Evolutionary conservation across 176 grass and related monocot genomes (phyloP), one percentile per base, ranked within the genome.

Genomic region (Oryza rufipogon): DNA sequence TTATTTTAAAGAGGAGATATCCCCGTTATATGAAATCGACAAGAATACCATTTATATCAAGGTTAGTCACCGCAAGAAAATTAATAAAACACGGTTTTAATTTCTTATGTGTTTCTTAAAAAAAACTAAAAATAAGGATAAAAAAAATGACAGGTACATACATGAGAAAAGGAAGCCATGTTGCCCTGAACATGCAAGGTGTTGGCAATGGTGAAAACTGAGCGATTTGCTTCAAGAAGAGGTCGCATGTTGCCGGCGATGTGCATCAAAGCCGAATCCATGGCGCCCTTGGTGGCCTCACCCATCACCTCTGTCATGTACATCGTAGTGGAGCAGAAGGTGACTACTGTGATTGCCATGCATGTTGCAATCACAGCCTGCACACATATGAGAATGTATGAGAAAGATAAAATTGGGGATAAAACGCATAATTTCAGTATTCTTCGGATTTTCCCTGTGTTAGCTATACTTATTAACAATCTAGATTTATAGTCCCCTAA

Each of bases 191-290:
- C 34, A 15, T 20, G 20, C 48, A 76, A 2, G 32, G 65, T 46
- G 51, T 19, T 23, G 1, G 88, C 83, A 13, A 77, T 41, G 52
- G 79, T 33, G 54, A 25, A 15, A 33, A 78, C 72, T 2, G 54
- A 71, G 16, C 42, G 78, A 66, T 85, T 85, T 22, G 83, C 78
- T 15, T 85, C 52, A 0, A 77, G 6, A 7, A 89, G 42, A 17
- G 23, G 52, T 0, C 66, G 77, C 52, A 89, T 17, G 78, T 63
- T 75, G 54, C 66, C 66, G 42, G 77, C 72, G 33, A 81, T 4
- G 54, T 65, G 88, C 32, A 12, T 38, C 51, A 81, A 22, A 17
- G 78, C 25, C 22, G 38, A 33, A 0, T 49, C 54, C 78, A 85
- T 56, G 71, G 22, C 6, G 30, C 17, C 32, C 12, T 20, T 6